These are phyloP conservation scores for Tetrahymena borealis DNA, from an alignment of 73 alveolate species.

Conservation along the genomic window DNA sequence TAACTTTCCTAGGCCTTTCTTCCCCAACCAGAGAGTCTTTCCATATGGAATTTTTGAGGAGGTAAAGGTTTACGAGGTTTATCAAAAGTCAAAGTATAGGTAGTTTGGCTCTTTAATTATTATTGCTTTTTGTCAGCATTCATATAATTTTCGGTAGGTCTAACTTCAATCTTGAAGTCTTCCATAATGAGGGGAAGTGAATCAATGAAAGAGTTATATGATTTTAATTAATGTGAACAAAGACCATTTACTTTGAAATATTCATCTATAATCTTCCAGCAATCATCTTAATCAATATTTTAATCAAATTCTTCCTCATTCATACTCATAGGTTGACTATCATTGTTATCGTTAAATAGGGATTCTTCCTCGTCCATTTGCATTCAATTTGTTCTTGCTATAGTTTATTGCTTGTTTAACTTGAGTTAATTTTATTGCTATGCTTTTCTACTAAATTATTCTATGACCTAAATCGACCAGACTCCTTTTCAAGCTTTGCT, in stretches of 20 bases:
- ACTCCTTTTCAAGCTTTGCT: neutral
- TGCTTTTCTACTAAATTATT: neutral
- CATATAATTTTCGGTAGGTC: neutral
- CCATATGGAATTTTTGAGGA: neutral
- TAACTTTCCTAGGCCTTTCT: neutral
- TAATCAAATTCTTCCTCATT: neutral
- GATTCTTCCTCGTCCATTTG: neutral
- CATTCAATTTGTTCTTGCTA: neutral
- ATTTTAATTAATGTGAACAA: neutral
- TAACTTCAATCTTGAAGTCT: neutral
- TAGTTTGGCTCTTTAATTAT: neutral
- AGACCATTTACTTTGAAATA: neutral
- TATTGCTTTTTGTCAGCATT: neutral
- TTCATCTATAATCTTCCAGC: neutral
- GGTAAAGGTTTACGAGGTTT: neutral
- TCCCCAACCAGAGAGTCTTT: constrained; percentile 15
- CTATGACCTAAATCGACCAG: neutral
- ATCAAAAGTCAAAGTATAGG: neutral
- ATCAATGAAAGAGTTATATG: neutral
- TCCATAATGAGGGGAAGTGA: neutral
- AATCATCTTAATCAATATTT: neutral
- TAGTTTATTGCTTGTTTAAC: neutral
- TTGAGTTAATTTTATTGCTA: neutral
- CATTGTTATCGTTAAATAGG: neutral
- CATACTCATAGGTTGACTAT: neutral